A percentile compares a stretch with the other conserved stretches of the same genome.
Conservation (phyloP, 495 filamentous ascomycete genomes). For the Choiromyces venosus region DNA sequence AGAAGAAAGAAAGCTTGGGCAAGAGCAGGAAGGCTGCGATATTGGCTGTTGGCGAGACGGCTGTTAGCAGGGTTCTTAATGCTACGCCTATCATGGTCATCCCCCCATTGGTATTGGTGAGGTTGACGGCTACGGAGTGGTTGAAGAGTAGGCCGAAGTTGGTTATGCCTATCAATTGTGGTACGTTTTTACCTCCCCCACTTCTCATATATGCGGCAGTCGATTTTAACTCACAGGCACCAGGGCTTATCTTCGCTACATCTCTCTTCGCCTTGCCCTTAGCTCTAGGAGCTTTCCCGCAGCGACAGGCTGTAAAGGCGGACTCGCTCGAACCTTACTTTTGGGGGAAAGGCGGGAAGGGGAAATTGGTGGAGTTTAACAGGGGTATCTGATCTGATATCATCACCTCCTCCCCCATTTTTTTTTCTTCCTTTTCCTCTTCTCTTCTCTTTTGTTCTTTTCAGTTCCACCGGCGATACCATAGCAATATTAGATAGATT, state of each 20-base stretch:
- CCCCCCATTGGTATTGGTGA: conserved; percentile 76
- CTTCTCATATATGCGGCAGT: not conserved
- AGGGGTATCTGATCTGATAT: conserved; percentile 62
- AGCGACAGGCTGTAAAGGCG: conserved; percentile 72
- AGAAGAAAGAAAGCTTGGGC: conserved; percentile 49
- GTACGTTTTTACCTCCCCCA: conserved; percentile 35
- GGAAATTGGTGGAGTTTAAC: conserved; percentile 81
- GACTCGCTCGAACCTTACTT: conserved; percentile 75
- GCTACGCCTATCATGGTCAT: conserved; percentile 95
- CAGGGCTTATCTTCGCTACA: conserved; percentile 67
- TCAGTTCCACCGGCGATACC: not conserved
- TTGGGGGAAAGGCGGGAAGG: conserved; percentile 64
- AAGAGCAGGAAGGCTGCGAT: conserved; percentile 82
- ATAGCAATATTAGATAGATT: not conserved
- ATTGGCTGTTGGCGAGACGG: conserved; percentile 86
- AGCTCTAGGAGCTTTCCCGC: conserved; percentile 85
- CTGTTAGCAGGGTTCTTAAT: conserved; percentile 80
- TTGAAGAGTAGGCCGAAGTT: conserved; percentile 64
- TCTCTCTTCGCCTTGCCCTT: conserved; percentile 78
- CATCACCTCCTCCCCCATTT: not conserved
- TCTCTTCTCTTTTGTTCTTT: not conserved
- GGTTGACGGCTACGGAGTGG: conserved; percentile 71
- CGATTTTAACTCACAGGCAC: conserved; percentile 3
- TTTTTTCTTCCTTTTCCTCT: not conserved
- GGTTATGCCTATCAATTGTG: conserved; percentile 74